Conservation (phyloP, 768 basidiomycete species). For the Boletus rubescentipes region DNA sequence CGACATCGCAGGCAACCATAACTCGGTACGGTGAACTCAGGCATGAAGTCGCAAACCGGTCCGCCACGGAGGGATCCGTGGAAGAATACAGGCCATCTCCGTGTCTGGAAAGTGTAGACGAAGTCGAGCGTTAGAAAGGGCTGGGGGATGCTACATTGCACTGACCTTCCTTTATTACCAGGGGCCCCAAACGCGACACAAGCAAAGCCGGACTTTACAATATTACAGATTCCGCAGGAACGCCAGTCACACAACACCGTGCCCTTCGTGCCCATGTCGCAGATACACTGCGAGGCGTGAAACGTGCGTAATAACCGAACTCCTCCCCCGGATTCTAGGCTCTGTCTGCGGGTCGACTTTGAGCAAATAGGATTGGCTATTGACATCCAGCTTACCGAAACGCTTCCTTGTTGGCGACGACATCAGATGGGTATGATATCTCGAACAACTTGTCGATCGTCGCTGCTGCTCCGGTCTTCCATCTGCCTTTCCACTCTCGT, state of each 20-base stretch:
- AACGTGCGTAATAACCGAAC: constrained; percentile 55
- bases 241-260: constrained; percentile 51
- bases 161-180: constrained; percentile 56
- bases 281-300: constrained; percentile 65
- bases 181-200: constrained; percentile 55
- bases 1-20: constrained; percentile 58
- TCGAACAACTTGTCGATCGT: constrained; percentile 58
- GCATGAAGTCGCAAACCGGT: constrained; percentile 63
- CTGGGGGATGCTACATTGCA: constrained; percentile 5
- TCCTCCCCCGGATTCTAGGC: constrained; percentile 37
- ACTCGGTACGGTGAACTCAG: constrained; percentile 66
- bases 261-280: constrained; percentile 60
- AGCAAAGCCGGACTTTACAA: constrained; percentile 56
- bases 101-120: constrained; percentile 38
- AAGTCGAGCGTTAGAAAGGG: neutral
- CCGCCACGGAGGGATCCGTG: constrained; percentile 56
- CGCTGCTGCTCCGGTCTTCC: constrained; percentile 34
- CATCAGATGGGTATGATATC: constrained; percentile 35
- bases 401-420: constrained; percentile 41
- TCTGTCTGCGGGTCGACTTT: constrained; percentile 14
- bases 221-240: constrained; percentile 65
- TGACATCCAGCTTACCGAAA: constrained; percentile 41
- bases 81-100: constrained; percentile 67
- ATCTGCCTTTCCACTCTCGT: constrained; percentile 50
- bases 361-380: constrained; percentile 1